phyloP scores from a whole-genome alignment of 768 basidiomycete species.

The Psilocybe cyanescens region DNA sequence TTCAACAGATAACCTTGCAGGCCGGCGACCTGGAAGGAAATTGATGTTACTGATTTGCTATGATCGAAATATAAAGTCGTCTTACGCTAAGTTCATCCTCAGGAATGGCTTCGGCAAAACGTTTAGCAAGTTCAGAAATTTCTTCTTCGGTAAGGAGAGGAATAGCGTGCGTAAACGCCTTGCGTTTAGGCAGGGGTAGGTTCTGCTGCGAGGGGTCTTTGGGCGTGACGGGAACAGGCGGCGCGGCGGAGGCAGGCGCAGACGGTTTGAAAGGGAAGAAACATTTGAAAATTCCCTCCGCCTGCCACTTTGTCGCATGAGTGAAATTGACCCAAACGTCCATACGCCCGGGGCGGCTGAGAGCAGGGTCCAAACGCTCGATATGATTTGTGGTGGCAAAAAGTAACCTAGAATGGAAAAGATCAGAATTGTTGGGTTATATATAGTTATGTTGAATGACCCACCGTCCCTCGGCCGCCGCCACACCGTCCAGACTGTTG shows the following conservation, averaged over 20 bases:
- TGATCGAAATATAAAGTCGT: neutral
- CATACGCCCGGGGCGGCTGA: slow-evolving; percentile 89
- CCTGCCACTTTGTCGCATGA: slow-evolving; percentile 91
- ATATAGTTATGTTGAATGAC: slow-evolving; percentile 28
- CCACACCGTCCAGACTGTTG: slow-evolving; percentile 86
- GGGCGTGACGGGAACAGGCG: slow-evolving; percentile 21
- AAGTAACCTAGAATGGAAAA: slow-evolving; percentile 55
- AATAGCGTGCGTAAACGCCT: slow-evolving; percentile 56
- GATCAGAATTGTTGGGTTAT: slow-evolving; percentile 9
- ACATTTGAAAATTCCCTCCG: slow-evolving; percentile 91
- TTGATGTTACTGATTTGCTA: slow-evolving; percentile 2
- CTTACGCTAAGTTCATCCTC: slow-evolving; percentile 87
- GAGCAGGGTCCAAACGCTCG: slow-evolving; percentile 87
- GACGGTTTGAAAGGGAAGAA: slow-evolving; percentile 80
- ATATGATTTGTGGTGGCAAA: slow-evolving; percentile 96
- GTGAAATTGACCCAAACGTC: slow-evolving; percentile 93
- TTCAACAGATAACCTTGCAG: slow-evolving; percentile 87
- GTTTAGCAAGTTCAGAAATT: slow-evolving; percentile 76
- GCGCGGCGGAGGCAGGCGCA: slow-evolving; percentile 21
- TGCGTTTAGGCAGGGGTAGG: slow-evolving; percentile 69
- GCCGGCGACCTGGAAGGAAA: slow-evolving; percentile 63
- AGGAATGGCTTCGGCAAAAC: slow-evolving; percentile 82
- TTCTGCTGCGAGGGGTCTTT: slow-evolving; percentile 66
- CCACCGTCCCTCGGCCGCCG: slow-evolving; percentile 85
- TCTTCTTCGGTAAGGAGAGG: slow-evolving; percentile 78